A percentile compares a stretch with the other conserved stretches of the same genome.
Conservation (phyloP, 148 eudicot species). For the Vaccinium macrocarpon region DNA sequence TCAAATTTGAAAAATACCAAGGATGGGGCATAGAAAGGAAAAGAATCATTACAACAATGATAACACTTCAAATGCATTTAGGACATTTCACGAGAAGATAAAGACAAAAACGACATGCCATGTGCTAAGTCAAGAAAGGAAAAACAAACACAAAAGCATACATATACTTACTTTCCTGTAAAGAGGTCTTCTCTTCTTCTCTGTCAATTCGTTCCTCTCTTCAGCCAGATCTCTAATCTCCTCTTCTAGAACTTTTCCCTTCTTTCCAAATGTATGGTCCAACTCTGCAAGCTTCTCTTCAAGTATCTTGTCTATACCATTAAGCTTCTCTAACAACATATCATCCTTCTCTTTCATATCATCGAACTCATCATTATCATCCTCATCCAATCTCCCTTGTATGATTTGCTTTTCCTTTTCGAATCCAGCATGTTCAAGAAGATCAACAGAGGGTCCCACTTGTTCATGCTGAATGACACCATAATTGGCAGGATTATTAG, state of each 20-base stretch:
- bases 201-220: conserved; percentile 81
- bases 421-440: conserved; percentile 32
- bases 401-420: conserved; percentile 43
- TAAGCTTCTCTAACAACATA: conserved; percentile 70
- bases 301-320: conserved; percentile 63
- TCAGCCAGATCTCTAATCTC: conserved; percentile 92
- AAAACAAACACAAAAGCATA: not conserved
- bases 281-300: conserved; percentile 78
- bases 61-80: not conserved
- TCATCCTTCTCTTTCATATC: conserved; percentile 91
- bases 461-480: conserved; percentile 61
- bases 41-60: not conserved
- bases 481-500: conserved; percentile 70
- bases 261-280: conserved; percentile 91
- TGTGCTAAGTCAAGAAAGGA: not conserved
- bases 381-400: conserved; percentile 37
- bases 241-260: conserved; percentile 82
- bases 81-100: not conserved
- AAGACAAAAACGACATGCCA: not conserved
- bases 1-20: not conserved
- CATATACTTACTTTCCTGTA: conserved; percentile 74
- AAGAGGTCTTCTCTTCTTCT: conserved; percentile 69
- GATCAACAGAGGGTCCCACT: conserved; percentile 37
- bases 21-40: not conserved
- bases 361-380: conserved; percentile 65